A percentile compares a stretch with the other conserved stretches of the same genome.
phyloP scores from a whole-genome alignment of 1,139 yeast genomes.

The Yamadazyma membranifaciens region DNA sequence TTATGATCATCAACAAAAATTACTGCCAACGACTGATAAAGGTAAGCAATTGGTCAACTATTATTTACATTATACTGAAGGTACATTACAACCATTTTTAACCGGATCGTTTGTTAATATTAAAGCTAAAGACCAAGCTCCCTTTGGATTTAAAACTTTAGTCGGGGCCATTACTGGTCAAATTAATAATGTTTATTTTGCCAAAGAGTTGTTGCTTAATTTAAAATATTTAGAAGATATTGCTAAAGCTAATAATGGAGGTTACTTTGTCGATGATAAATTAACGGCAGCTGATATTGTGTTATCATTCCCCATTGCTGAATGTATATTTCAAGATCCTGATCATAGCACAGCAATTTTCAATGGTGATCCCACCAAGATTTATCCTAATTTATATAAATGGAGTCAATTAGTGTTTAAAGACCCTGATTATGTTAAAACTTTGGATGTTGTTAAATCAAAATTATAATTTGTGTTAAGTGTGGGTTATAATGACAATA shows the following conservation, averaged over 20 bases:
- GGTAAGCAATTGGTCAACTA: constrained; percentile 31
- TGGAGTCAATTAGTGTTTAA: constrained; percentile 23
- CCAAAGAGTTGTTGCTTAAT: constrained; percentile 23
- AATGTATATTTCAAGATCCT: constrained; percentile 19
- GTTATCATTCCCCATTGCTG: constrained; percentile 33
- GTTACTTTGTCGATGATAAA: constrained; percentile 36
- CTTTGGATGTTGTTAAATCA: constrained; percentile 18
- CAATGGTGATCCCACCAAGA: constrained; percentile 8
- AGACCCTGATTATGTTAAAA: constrained; percentile 22
- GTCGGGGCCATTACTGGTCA: constrained; percentile 23
- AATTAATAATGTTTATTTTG: constrained; percentile 28
- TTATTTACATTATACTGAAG: constrained; percentile 41
- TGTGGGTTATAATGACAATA: no score
- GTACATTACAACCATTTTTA: constrained; percentile 33
- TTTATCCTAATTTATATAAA: constrained; percentile 24
- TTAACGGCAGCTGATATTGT: constrained; percentile 42
- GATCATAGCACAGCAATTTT: constrained; percentile 13
- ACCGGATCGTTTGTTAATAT: constrained; percentile 30
- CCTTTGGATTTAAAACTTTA: constrained; percentile 26
- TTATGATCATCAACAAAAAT: constrained; percentile 27
- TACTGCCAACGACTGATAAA: constrained; percentile 24
- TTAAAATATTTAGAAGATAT: constrained; percentile 31
- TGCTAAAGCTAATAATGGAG: constrained; percentile 26
- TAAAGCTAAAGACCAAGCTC: constrained; percentile 28
- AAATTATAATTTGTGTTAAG: constrained; percentile 4